phyloP scores from a whole-genome alignment of 2,329 filamentous ascomycete species.

The Clonostachys rosea region DNA sequence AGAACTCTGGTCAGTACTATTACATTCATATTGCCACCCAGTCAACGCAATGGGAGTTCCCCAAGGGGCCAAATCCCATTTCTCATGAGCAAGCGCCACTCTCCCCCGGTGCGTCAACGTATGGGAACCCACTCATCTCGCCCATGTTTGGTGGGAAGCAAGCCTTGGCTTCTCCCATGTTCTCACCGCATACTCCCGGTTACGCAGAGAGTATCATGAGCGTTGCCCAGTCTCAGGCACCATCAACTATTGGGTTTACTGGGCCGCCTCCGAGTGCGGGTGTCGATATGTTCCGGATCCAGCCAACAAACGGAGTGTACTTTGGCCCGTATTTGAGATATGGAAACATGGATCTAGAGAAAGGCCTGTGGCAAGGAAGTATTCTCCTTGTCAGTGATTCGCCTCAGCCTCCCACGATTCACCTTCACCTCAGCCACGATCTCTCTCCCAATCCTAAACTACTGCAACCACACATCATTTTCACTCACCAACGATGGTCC shows the following conservation, averaged over 20 bases:
- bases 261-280: slow-evolving; percentile 86
- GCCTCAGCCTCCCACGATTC: slow-evolving; percentile 90
- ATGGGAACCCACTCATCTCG: slow-evolving; percentile 68
- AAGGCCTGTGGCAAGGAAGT: slow-evolving; percentile 85
- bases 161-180: slow-evolving; percentile 70
- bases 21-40: slow-evolving; percentile 96
- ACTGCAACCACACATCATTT: slow-evolving; percentile 75
- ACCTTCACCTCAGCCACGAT: slow-evolving; percentile 86
- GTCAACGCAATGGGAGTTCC: slow-evolving; percentile 98
- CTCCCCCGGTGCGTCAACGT: slow-evolving; percentile 75
- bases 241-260: slow-evolving; percentile 76
- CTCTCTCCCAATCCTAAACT: slow-evolving; percentile 90
- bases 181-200: slow-evolving; percentile 75
- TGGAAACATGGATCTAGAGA: slow-evolving; percentile 94
- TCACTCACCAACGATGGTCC: slow-evolving; percentile 86
- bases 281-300: slow-evolving; percentile 90
- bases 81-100: slow-evolving; percentile 77
- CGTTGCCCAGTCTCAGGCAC: slow-evolving; percentile 67
- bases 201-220: slow-evolving; percentile 86
- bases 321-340: slow-evolving; percentile 96
- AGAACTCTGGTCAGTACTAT: slow-evolving; percentile 96
- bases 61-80: slow-evolving; percentile 88
- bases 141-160: slow-evolving; percentile 54
- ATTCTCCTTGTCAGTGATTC: slow-evolving; percentile 91
- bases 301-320: slow-evolving; percentile 93